Evolutionary conservation across 2,329 filamentous ascomycete genomes (phyloP), one percentile per base, ranked within the genome.

Genomic region (Thermomyces lanuginosus): DNA sequence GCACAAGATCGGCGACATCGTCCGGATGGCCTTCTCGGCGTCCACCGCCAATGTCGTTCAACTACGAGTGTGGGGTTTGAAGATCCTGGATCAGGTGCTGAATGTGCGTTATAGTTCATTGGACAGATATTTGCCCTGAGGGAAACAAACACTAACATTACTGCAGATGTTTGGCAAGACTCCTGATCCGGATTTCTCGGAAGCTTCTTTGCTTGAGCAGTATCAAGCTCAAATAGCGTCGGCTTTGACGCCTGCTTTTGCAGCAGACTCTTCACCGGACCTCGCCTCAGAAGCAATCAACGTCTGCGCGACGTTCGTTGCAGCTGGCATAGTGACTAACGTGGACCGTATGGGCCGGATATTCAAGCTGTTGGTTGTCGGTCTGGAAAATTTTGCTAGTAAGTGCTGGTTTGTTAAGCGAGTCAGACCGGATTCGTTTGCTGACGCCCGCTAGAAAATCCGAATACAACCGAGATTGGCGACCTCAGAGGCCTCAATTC

Each of bases 321-420:
- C 86, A 0, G 93, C 86, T 0, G 89, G 89, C 8, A 95, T 98
- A 29, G 89, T 98, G 6, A 93, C 83, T 0, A 89, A 95, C 51
- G 73, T 95, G 6, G 91, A 98, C 40, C 73, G 89, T n/a, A 98
- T 98, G 89, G 89, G 89, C 12, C 76, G 89, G 30, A 98, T 98
- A 28, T 66, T 98, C 30, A 95, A 93, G 56, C 77, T 92, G 1
- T 65, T 98, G 2, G 80, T 93, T 4, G 76, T 76, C 22, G 84
- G 84, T 0, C 64, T 98, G 1, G 86, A 95, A 43, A 92, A 86
- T 51, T 92, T 95, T 44, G 81, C 81, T 2, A 72, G 67, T 63
- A 52, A 40, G 57, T 43, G 6, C n/a, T 7, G 20, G 8, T 11
- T 10, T 12, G 11, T 11, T n/a, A 10, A 24, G 6, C 13, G 6